These are phyloP conservation scores for Kodamaea hsintzibuensis DNA, from an alignment of 805 yeast genomes.

Conservation along the genomic window DNA sequence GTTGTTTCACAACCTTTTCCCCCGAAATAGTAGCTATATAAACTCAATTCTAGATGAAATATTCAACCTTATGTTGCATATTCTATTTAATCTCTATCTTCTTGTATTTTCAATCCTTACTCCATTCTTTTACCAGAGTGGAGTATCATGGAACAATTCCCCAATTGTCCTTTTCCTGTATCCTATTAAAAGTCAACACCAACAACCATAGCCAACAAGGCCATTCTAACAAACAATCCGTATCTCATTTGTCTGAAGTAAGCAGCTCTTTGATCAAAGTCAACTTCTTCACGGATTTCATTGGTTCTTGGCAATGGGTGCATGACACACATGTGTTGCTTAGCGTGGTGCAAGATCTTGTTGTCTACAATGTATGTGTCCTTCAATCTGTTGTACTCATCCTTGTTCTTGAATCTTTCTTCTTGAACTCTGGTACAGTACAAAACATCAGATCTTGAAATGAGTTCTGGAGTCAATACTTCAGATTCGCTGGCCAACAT, in stretches of 20 bases:
- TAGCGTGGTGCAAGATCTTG: constrained; percentile 85
- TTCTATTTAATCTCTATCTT: not conserved
- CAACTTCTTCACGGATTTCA: constrained; percentile 97
- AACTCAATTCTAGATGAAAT: not conserved
- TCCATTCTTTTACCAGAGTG: not conserved
- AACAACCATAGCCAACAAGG: constrained; percentile 94
- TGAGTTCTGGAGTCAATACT: constrained; percentile 77
- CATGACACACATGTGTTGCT: constrained; percentile 98
- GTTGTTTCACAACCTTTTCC: constrained; percentile 2
- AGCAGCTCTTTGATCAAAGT: constrained; percentile 98
- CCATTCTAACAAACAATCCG: constrained; percentile 98
- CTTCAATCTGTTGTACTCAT: constrained; percentile 83
- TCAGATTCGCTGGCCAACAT: constrained; percentile 75
- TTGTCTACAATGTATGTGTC: constrained; percentile 92
- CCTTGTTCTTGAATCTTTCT: constrained; percentile 82
- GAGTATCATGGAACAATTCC: constrained; percentile 16
- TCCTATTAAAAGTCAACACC: constrained; percentile 74
- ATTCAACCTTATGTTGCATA: not conserved
- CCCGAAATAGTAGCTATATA: constrained; percentile 5
- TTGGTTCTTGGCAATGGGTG: constrained; percentile 98
- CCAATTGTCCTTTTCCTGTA: constrained; percentile 13
- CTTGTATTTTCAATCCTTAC: not conserved
- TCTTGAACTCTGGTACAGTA: constrained; percentile 98
- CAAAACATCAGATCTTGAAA: constrained; percentile 88
- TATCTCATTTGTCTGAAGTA: constrained; percentile 99